Base-by-base conservation (phyloP, 345 rosid species). In the Erysimum cheiranthoides region DNA sequence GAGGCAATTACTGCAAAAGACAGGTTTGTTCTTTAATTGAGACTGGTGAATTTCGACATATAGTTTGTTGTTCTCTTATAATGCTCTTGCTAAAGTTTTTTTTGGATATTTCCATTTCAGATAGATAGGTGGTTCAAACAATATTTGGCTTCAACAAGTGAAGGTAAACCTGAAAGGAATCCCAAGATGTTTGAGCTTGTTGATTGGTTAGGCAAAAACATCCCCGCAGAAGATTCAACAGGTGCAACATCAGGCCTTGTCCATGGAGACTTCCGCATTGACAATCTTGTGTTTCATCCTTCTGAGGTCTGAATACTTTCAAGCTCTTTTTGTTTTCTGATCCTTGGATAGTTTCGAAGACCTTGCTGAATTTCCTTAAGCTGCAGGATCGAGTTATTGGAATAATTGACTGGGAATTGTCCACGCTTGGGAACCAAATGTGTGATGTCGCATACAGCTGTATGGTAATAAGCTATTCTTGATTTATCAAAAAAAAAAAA, bases 351-450 rank as follows among this genome's bases (percentile, higher is more conserved):
- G 14, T 67, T 10, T 60, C 0, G 13, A 25, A 52, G 54, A 45
- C 49, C 39, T 62, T 53, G 42, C 32, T 58, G 49, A 30, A 16
- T 3, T 21, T 14, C 43, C 3, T 27, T 67, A n/a, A 12, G 36
- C 65, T 83, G 82, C 92, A 94, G 98, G 98, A 94, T 72, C 88
- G 86, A 59, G 93, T 92, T 64, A 89, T 94, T 80, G 96, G 98
- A 38, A 85, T 90, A 53, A 90, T 94, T 61, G 98, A 94, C 83
- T 94, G 98, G 97, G 97, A 94, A 79, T 76, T 94, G 73, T 94
- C 98, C 40, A 92, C 98, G 12, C 88, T 94, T 79, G 98, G 98
- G 70, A 94, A 90, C 81, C 96, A 92, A 86, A 92, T 94, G 98
- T 85, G 89, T 46, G 98, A 94, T 84, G 92, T 94, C 38, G 96